Evolutionary conservation across 768 basidiomycete genomes (phyloP).

Genomic region (Phaffia tasmanica): DNA sequence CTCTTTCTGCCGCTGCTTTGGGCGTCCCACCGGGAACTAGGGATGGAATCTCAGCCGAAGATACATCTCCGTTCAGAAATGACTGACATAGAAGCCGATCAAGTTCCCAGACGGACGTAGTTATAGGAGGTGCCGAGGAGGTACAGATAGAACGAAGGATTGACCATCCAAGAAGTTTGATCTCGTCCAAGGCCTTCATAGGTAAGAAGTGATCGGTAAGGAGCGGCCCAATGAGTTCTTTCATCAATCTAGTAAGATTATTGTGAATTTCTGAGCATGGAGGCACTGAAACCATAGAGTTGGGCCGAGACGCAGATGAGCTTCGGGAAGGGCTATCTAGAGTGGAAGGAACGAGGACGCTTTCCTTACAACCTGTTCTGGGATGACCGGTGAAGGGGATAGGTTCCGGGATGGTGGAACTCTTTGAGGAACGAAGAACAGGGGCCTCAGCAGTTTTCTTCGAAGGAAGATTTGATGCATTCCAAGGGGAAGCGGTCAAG

Average conservation of each 20-base stretch:
- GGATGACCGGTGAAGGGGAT: neutral
- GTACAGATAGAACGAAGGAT: slow-evolving; percentile 7
- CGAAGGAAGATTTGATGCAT: too few relatives aligned
- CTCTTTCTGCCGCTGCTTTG: slow-evolving; percentile 2
- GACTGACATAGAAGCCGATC: slow-evolving; percentile 16
- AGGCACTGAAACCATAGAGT: too few relatives aligned
- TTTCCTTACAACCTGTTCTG: neutral
- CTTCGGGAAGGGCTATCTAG: neutral
- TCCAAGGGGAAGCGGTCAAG: too few relatives aligned
- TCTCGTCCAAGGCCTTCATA: slow-evolving; percentile 10
- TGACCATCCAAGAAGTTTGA: slow-evolving; percentile 20
- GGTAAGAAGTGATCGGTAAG: neutral
- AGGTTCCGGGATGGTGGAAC: slow-evolving; percentile 7
- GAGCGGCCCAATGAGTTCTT: slow-evolving; percentile 14
- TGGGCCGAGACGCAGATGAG: too few relatives aligned
- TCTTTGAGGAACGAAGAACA: neutral
- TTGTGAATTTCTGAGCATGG: too few relatives aligned
- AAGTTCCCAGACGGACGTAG: slow-evolving; percentile 12
- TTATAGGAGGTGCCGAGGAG: neutral
- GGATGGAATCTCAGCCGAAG: slow-evolving; percentile 12
- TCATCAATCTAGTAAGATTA: slow-evolving; percentile 20
- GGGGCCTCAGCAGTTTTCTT: too few relatives aligned
- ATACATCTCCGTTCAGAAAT: slow-evolving; percentile 16
- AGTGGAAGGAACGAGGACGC: slow-evolving; percentile 2
- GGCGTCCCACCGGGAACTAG: neutral